Percentiles rank a stretch among this genome's conserved stretches.
Conservation (phyloP, 768 basidiomycete genomes). For the Lactarius evosmus region DNA sequence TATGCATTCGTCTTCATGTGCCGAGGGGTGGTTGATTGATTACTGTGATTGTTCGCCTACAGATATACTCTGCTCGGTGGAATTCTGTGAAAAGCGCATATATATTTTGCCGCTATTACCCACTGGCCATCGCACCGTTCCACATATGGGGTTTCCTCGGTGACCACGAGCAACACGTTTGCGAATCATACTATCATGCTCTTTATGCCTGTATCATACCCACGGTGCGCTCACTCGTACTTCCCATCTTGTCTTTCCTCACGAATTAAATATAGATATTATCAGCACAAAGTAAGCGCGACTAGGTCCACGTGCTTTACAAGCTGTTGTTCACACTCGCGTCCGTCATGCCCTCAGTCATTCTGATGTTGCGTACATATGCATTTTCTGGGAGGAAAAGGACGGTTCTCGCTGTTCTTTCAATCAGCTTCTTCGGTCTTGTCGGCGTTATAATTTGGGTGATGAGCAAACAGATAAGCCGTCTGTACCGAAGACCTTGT, state of each 20-base stretch:
- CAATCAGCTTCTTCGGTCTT: slow-evolving; percentile 2
- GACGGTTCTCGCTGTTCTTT: slow-evolving; percentile 11
- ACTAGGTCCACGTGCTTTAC: not conserved
- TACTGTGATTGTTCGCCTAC: not conserved
- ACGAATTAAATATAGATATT: slow-evolving; percentile 4
- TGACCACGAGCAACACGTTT: slow-evolving; percentile 10
- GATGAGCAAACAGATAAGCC: slow-evolving; percentile 1
- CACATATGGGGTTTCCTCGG: slow-evolving; percentile 15
- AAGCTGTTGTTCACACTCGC: not conserved
- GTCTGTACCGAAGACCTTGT: not conserved
- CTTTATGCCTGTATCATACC: slow-evolving; percentile 18
- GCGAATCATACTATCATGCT: slow-evolving; percentile 6
- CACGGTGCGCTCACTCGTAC: slow-evolving; percentile 6
- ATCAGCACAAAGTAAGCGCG: slow-evolving; percentile 19
- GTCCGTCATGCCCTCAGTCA: slow-evolving; percentile 4
- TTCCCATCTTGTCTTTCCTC: not conserved
- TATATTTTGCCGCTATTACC: slow-evolving; percentile 25
- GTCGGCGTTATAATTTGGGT: slow-evolving; percentile 14
- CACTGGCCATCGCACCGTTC: slow-evolving; percentile 19
- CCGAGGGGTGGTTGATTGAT: not conserved
- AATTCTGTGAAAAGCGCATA: slow-evolving; percentile 22
- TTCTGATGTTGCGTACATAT: slow-evolving; percentile 26
- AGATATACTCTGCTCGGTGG: slow-evolving; percentile 24
- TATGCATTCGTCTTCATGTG: no score
- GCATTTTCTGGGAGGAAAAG: slow-evolving; percentile 21